A percentile compares a stretch with the other conserved stretches of the same genome.
These are phyloP conservation scores for Salix exigua DNA, from an alignment of 345 rosid species.

Conservation along the genomic window DNA sequence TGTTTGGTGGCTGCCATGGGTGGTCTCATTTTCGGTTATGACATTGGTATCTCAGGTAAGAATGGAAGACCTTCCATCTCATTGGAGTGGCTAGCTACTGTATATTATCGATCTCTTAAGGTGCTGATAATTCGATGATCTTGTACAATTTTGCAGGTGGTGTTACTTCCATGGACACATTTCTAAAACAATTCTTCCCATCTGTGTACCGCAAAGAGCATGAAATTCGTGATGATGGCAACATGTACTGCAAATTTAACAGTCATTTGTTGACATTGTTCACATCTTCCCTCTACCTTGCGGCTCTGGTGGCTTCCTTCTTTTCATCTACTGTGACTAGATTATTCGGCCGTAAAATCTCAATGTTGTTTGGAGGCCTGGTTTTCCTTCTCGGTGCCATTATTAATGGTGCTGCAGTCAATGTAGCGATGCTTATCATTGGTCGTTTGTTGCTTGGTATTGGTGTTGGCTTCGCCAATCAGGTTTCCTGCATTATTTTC, in stretches of 20 bases:
- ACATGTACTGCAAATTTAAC: conserved; percentile 61
- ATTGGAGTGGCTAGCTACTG: background rate
- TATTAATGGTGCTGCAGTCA: conserved; percentile 37
- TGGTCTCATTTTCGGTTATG: conserved; percentile 80
- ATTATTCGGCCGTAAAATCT: conserved; percentile 31
- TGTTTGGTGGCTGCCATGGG: conserved; percentile 76
- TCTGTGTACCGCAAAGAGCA: conserved; percentile 32
- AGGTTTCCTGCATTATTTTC: conserved; percentile 2
- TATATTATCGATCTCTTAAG: background rate
- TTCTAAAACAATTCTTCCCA: conserved; percentile 61
- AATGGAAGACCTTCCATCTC: background rate
- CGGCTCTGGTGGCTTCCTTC: conserved; percentile 61
- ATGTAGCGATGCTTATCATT: conserved; percentile 39
- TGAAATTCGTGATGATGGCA: conserved; percentile 25
- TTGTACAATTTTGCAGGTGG: conserved; percentile 39
- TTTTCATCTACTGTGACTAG: conserved; percentile 58
- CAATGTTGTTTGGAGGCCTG: conserved; percentile 36
- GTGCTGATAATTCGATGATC: background rate
- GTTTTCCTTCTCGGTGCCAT: conserved; percentile 38
- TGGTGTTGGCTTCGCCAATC: conserved; percentile 44
- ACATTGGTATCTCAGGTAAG: conserved; percentile 70
- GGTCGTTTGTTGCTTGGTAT: conserved; percentile 45
- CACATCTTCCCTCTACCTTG: conserved; percentile 76
- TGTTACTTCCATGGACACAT: conserved; percentile 71
- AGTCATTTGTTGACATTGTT: conserved; percentile 57